These are phyloP conservation scores for Coemansia aciculifera DNA, from an alignment of 192 early-diverging fungal species.

Conservation along the genomic window DNA sequence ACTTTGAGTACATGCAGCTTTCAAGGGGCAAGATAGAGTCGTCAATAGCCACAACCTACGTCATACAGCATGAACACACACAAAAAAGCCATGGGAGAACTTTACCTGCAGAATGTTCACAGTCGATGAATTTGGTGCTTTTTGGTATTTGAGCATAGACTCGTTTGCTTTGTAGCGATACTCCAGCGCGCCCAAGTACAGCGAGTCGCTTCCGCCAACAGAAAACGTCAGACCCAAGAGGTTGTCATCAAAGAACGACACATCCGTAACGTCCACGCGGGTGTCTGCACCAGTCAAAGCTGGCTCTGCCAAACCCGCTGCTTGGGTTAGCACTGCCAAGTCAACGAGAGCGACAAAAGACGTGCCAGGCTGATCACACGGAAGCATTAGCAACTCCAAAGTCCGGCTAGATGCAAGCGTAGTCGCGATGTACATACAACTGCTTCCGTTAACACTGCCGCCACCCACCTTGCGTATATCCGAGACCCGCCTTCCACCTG, in stretches of 20 bases:
- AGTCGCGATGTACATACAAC: not conserved
- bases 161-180: conserved; percentile 9
- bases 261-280: conserved; percentile 15
- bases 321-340: not conserved
- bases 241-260: conserved; percentile 41
- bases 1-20: not conserved
- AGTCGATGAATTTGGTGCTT: not conserved
- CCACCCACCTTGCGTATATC: not conserved
- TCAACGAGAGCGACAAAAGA: conserved; percentile 2
- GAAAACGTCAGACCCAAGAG: conserved; percentile 33
- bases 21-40: not conserved
- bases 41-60: conserved; percentile 5
- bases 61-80: not conserved
- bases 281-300: not conserved
- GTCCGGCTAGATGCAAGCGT: not conserved
- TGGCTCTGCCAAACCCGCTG: not conserved
- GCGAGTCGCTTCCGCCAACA: conserved; percentile 23
- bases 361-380: not conserved
- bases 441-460: not conserved
- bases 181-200: conserved; percentile 28
- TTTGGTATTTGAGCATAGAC: not conserved
- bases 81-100: not conserved
- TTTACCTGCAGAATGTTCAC: not conserved
- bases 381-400: not conserved
- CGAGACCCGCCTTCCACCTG: not conserved